These are phyloP conservation scores for Cupressus sempervirens DNA, from an alignment of 75 land plant genomes.

Conservation along the genomic window DNA sequence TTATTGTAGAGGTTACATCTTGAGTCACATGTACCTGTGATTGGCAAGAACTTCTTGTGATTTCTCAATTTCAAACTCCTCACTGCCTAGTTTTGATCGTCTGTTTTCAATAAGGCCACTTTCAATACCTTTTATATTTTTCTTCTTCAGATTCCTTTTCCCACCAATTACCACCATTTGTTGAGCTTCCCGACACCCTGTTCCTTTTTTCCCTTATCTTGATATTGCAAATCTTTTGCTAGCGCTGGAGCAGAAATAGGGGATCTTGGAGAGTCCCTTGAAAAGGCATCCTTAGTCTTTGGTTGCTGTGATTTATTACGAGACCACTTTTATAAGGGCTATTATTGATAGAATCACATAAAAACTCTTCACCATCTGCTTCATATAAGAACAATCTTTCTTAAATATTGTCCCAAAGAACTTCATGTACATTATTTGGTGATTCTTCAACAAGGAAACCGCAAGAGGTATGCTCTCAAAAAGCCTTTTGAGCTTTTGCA, in stretches of 20 bases:
- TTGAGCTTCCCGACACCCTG: not conserved
- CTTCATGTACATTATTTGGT: conserved; percentile 18
- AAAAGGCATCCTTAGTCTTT: conserved; percentile 8
- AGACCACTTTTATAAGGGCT: conserved; percentile 7
- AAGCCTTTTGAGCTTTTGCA: conserved; percentile 12
- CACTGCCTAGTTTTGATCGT: not conserved
- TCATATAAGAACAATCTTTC: conserved; percentile 58
- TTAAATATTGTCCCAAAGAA: conserved; percentile 59
- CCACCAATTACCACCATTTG: not conserved
- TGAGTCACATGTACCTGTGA: not conserved
- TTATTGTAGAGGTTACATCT: not conserved
- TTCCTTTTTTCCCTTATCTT: not conserved
- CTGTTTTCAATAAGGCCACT: conserved; percentile 1
- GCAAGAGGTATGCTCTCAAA: not conserved
- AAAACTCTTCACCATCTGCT: conserved; percentile 72
- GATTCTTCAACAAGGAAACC: not conserved
- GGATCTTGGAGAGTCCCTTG: not conserved
- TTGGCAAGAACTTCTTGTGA: not conserved
- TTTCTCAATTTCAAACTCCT: conserved; percentile 7
- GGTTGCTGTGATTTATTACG: conserved; percentile 5
- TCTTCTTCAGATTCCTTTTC: not conserved
- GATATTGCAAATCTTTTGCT: not conserved
- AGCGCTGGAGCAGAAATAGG: not conserved
- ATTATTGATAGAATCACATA: conserved; percentile 19
- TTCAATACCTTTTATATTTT: not conserved